These are phyloP conservation scores for Colletotrichum caudatum DNA, from an alignment of 2,329 filamentous ascomycete species.

Conservation along the genomic window DNA sequence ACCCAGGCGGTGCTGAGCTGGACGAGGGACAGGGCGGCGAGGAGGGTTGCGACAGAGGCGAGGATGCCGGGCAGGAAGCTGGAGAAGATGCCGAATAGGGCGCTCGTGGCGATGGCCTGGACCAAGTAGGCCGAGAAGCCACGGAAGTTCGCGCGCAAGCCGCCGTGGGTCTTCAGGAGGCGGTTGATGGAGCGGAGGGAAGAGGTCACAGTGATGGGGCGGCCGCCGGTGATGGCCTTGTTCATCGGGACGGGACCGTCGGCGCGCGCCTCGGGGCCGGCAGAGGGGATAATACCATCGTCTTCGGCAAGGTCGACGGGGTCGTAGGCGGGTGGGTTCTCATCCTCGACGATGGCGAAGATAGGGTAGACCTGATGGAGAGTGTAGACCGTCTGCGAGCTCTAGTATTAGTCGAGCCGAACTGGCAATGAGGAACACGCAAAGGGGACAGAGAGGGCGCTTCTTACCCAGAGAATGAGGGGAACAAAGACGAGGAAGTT, in stretches of 20 bases:
- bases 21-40: slow-evolving; percentile 71
- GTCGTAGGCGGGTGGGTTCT: slow-evolving; percentile 66
- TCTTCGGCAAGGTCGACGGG: slow-evolving; percentile 60
- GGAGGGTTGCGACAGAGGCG: slow-evolving; percentile 62
- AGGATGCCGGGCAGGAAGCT: slow-evolving; percentile 59
- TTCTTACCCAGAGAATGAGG: slow-evolving; percentile 56
- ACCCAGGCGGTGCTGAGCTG: slow-evolving; percentile 84
- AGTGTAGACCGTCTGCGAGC: slow-evolving; percentile 62
- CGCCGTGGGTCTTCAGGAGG: slow-evolving; percentile 71
- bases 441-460: background rate
- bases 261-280: slow-evolving; percentile 45
- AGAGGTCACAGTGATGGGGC: slow-evolving; percentile 59
- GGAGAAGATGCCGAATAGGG: slow-evolving; percentile 60
- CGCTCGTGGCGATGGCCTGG: slow-evolving; percentile 49
- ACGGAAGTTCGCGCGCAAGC: slow-evolving; percentile 76
- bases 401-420: background rate
- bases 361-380: slow-evolving; percentile 63
- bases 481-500: slow-evolving; percentile 61
- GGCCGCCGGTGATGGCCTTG: slow-evolving; percentile 47
- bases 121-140: slow-evolving; percentile 68
- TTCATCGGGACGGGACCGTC: slow-evolving; percentile 38
- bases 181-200: slow-evolving; percentile 64
- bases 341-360: slow-evolving; percentile 70
- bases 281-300: slow-evolving; percentile 51
- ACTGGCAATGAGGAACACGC: background rate